Conservation (phyloP, 2,329 filamentous ascomycete species). For the Ophiostoma montium region DNA sequence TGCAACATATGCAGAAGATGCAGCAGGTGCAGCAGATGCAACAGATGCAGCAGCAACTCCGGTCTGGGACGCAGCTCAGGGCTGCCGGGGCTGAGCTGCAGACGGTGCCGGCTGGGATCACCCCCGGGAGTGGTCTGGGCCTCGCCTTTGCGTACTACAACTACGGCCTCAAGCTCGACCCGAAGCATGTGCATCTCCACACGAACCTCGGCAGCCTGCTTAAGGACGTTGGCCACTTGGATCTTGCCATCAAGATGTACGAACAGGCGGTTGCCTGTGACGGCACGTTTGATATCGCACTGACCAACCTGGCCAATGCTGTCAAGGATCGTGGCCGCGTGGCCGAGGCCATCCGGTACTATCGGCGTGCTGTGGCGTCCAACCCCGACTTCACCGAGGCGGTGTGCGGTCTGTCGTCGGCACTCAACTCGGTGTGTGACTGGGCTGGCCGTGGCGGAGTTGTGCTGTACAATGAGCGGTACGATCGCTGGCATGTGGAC, state of each 20-base stretch:
- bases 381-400: conserved; percentile 95
- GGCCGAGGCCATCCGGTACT: conserved; percentile 82
- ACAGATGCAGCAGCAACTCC: not conserved
- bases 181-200: conserved; percentile 85
- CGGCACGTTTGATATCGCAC: conserved; percentile 86
- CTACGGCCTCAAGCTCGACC: conserved; percentile 77
- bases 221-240: conserved; percentile 89
- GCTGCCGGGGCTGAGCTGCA: conserved; percentile 16
- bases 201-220: conserved; percentile 91
- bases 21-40: conserved; percentile 1
- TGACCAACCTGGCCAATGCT: conserved; percentile 92
- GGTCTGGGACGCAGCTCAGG: not conserved
- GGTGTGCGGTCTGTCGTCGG: conserved; percentile 88
- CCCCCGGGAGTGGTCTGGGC: conserved; percentile 73
- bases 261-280: conserved; percentile 88
- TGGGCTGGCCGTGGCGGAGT: conserved; percentile 86
- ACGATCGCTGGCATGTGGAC: conserved; percentile 89
- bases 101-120: conserved; percentile 55
- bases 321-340: conserved; percentile 94
- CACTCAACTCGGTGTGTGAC: conserved; percentile 89
- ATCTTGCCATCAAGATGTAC: conserved; percentile 91
- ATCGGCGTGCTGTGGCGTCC: conserved; percentile 76
- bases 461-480: conserved; percentile 53
- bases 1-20: not conserved
- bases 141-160: conserved; percentile 90